Evolutionary conservation across 495 filamentous ascomycete species (phyloP).

Genomic region (Bryoglossum gracile): DNA sequence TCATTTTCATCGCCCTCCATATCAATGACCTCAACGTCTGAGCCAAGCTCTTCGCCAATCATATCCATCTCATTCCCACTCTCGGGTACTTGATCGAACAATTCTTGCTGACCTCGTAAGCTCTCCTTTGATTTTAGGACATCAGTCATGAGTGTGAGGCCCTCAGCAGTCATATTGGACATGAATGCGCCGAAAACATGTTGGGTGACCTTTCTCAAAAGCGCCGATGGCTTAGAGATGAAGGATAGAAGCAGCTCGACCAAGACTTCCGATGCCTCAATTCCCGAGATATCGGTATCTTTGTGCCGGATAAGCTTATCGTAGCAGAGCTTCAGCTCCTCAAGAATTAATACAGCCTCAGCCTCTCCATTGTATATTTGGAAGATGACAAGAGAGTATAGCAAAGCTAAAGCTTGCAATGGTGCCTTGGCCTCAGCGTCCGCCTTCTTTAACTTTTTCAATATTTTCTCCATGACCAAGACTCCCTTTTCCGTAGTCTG

Average conservation of each 20-base stretch:
- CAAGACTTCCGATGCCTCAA: slow-evolving; percentile 62
- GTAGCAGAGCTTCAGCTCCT: slow-evolving; percentile 67
- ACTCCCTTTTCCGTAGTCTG: slow-evolving; percentile 54
- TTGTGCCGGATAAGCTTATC: slow-evolving; percentile 50
- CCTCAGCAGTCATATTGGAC: slow-evolving; percentile 57
- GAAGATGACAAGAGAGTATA: slow-evolving; percentile 79
- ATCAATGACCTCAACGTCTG: slow-evolving; percentile 40
- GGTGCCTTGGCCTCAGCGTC: slow-evolving; percentile 32
- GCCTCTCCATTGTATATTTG: slow-evolving; percentile 85
- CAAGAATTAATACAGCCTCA: slow-evolving; percentile 68
- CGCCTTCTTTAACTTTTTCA: slow-evolving; percentile 48
- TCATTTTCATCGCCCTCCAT: slow-evolving; percentile 28
- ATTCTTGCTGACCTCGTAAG: slow-evolving; percentile 69
- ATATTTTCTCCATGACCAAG: slow-evolving; percentile 59
- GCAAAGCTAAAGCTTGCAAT: slow-evolving; percentile 59
- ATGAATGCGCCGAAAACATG: slow-evolving; percentile 81
- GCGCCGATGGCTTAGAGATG: slow-evolving; percentile 73
- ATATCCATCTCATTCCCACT: slow-evolving; percentile 42
- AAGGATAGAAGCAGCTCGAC: slow-evolving; percentile 85
- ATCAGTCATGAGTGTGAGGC: slow-evolving; percentile 65
- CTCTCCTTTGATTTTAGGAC: slow-evolving; percentile 74
- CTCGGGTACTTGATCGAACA: slow-evolving; percentile 74
- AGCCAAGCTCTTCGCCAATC: slow-evolving; percentile 34
- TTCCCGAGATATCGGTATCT: slow-evolving; percentile 39
- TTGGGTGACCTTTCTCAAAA: slow-evolving; percentile 79